A percentile compares a stretch with the other conserved stretches of the same genome.
Evolutionary conservation across 805 yeast species (phyloP).

Genomic region (Starmerella sp.): DNA sequence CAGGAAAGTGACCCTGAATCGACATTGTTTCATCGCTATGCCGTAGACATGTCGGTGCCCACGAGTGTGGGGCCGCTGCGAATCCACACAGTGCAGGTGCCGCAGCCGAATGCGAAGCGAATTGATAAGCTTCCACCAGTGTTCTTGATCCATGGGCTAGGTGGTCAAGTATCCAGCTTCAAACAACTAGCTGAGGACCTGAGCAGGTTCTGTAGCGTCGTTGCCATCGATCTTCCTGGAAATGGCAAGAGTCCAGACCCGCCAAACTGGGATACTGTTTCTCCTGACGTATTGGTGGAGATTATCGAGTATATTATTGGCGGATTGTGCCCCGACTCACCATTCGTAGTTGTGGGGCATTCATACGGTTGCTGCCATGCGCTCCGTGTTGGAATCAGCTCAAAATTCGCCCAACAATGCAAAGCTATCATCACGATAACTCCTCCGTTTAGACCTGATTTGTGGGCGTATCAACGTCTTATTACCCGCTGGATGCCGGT

Average conservation of each 20-base stretch:
- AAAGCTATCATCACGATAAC: constrained; percentile 28
- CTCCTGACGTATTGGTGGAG: constrained; percentile 15
- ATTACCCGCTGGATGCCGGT: constrained; percentile 5
- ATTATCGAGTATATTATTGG: constrained; percentile 16
- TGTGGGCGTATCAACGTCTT: neutral
- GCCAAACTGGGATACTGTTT: constrained; percentile 5
- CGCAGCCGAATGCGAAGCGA: constrained; percentile 24
- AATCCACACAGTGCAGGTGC: constrained; percentile 30
- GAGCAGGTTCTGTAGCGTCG: constrained; percentile 48
- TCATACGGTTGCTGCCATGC: constrained; percentile 59
- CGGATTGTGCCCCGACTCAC: neutral
- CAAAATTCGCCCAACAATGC: constrained; percentile 19
- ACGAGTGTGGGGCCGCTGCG: neutral
- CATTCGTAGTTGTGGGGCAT: constrained; percentile 44
- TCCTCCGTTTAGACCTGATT: constrained; percentile 26
- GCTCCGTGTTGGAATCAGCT: constrained; percentile 19
- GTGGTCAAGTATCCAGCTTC: constrained; percentile 82
- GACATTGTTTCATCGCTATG: constrained; percentile 4
- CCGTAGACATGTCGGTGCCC: neutral
- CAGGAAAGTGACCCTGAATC: constrained; percentile 3
- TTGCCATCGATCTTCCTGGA: constrained; percentile 78
- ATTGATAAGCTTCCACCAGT: constrained; percentile 42
- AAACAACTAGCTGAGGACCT: constrained; percentile 57
- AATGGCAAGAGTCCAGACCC: constrained; percentile 45
- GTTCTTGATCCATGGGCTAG: constrained; percentile 74